phyloP scores from a whole-genome alignment of 2,329 filamentous ascomycete genomes.

The Aplosporella prunicola region DNA sequence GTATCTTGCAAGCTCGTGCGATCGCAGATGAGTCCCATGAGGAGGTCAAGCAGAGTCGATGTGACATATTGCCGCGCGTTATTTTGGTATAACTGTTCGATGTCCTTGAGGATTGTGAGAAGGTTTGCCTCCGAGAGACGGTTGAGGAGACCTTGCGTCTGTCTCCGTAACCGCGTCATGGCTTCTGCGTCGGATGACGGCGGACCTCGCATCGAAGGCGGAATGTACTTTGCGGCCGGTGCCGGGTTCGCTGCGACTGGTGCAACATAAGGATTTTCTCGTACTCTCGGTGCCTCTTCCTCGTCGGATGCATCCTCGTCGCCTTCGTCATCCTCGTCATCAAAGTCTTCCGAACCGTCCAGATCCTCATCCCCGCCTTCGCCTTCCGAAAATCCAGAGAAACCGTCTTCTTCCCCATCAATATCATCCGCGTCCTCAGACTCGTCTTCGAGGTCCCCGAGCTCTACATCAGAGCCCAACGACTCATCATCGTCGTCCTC shows the following conservation, averaged over 20 bases:
- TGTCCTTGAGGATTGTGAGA: constrained; percentile 68
- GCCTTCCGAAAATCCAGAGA: constrained; percentile 12
- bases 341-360: constrained; percentile 11
- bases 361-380: constrained; percentile 5
- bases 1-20: constrained; percentile 72
- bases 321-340: constrained; percentile 20
- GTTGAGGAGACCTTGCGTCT: constrained; percentile 83
- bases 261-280: constrained; percentile 84
- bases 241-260: constrained; percentile 43
- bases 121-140: constrained; percentile 87
- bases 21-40: constrained; percentile 73
- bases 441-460: constrained; percentile 14
- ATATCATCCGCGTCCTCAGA: constrained; percentile 18
- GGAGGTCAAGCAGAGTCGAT: constrained; percentile 63
- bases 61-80: constrained; percentile 86
- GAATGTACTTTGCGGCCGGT: constrained; percentile 66
- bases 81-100: constrained; percentile 74
- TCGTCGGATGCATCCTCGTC: constrained; percentile 17
- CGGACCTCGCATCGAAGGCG: constrained; percentile 67
- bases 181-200: constrained; percentile 56
- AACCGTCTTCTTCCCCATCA: constrained; percentile 27
- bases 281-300: constrained; percentile 35
- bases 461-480: constrained; percentile 14
- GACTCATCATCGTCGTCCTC: constrained; percentile 22
- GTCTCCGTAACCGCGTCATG: constrained; percentile 60